Evolutionary conservation across 2,329 filamentous ascomycete species (phyloP), one percentile per base, ranked within the genome.

Genomic region (Teratosphaeria pseudoeucalypti): DNA sequence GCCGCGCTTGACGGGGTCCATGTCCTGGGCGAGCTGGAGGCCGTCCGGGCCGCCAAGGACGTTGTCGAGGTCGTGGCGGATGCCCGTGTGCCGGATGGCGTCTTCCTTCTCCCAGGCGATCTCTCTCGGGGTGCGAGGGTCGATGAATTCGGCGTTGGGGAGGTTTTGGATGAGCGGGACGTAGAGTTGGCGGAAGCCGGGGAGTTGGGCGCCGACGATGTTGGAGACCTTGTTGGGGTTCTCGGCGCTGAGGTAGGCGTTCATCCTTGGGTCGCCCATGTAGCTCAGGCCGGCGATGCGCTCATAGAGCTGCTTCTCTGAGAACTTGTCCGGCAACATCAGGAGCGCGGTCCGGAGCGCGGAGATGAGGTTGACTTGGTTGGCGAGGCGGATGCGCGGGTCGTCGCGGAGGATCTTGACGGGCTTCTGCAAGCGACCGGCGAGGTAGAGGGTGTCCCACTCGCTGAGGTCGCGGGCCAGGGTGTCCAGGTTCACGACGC

Each of bases 331-430:
- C 0, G 92, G 92, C 0, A 99, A 81, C 27, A 99, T 83, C 0
- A 99, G 81, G 1, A 99, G 82, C 0, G 94, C 90, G 3, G 92
- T 92, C 60, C 94, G 89, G 5, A 97, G 80, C 2, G 95, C 95
- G 9, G 92, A 92, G 52, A 97, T 82, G 19, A 99, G 82, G 72
- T 99, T 99, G 73, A 95, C 87, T 74, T 99, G 94, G 74, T 99
- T 97, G 4, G 92, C 90, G 34, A 97, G 83, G 34, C 94, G 89
- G 49, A 99, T 91, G 56, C 86, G 86, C 0, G 94, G 90, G 69
- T 99, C 90, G 72, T 99, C 94, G 56, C 92, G 87, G 19, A 99
- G 82, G 65, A 99, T 97, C 78, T 99, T 97, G 74, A 96, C 94
- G 1, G 94, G 94, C 73, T 99, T 99, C 64, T 99, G 94, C 57